Base-by-base conservation (phyloP, 2,329 filamentous ascomycete species). In the Phoma herbarum region DNA sequence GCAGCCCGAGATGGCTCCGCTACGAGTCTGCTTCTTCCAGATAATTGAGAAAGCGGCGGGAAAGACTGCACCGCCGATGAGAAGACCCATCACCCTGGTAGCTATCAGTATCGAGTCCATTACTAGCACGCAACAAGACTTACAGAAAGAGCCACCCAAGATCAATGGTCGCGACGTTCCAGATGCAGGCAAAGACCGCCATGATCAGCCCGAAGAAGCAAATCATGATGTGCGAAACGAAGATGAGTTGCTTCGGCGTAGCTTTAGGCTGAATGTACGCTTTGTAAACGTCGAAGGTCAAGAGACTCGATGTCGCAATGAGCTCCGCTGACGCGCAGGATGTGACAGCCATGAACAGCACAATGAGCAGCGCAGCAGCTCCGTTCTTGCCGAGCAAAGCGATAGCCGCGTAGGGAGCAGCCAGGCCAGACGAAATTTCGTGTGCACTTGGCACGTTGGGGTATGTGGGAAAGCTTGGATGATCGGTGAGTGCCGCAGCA, bases 261-360 rank as follows among this genome's bases (percentile, higher is more conserved):
- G 78, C 77, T 6, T 73, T 70, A 0, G 77, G 77, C 28, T 76
- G 68, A 43, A 80, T 70, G 60, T 80, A 80, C 0, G 73, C 75
- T 60, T 79, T 79, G 71, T 80, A 81, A n/a, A 80, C 72, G 52
- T 81, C 78, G 58, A 78, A 81, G 0, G 78, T 79, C 2, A 78
- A 63, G 1, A 80, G 67, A 8, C 76, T 75, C 6, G 75, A 77
- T 1, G 79, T 77, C 0, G 78, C 76, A 31, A 79, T 79, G 18
- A 79, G 69, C 52, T 80, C 77, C 1, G 78, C 74, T 14, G 76
- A 79, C n/a, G 68, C 69, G 31, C 66, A 72, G 3, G 70, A 74
- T 1, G 72, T 75, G n/a, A 74, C 72, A 22, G 72, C 73, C 72
- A 75, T 75, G 57, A 75, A 75, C 7, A 74, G 52, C 23, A 75